Conservation (phyloP, 192 early-diverging fungal species). For the Backusella parvicylindrica region DNA sequence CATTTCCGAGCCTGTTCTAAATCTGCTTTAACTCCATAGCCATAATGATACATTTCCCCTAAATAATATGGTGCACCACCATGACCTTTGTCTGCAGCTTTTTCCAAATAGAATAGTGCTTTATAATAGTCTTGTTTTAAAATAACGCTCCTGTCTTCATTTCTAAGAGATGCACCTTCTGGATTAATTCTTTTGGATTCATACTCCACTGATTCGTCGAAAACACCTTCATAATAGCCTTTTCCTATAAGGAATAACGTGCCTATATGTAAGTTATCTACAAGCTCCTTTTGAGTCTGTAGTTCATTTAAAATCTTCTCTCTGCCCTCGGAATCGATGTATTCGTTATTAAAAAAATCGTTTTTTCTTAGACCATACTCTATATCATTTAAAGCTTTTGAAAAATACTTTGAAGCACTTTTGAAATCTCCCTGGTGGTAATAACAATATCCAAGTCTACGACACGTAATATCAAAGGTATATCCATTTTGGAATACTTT, state of each 20-base stretch:
- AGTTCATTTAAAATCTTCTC: neutral
- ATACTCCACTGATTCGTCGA: neutral
- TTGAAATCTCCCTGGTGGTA: no score
- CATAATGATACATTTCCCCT: neutral
- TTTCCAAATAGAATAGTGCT: neutral
- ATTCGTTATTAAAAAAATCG: neutral
- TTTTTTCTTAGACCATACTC: no score
- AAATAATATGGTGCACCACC: neutral
- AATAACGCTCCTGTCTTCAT: neutral
- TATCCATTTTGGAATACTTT: no score
- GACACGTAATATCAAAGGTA: no score
- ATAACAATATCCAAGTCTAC: no score
- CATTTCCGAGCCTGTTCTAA: no score
- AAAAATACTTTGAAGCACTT: neutral
- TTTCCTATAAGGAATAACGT: neutral
- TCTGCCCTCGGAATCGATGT: neutral
- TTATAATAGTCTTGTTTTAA: neutral
- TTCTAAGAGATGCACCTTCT: neutral
- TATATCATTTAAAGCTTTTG: neutral
- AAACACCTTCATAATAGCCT: neutral
- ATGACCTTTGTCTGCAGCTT: neutral
- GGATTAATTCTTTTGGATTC: neutral
- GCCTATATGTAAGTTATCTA: neutral
- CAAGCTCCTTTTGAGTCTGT: neutral
- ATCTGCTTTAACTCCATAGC: no score